Evolutionary conservation across 139 green algal genomes (phyloP), one percentile per base, ranked within the genome.

Genomic region (Zygnema circumcarinatum): DNA sequence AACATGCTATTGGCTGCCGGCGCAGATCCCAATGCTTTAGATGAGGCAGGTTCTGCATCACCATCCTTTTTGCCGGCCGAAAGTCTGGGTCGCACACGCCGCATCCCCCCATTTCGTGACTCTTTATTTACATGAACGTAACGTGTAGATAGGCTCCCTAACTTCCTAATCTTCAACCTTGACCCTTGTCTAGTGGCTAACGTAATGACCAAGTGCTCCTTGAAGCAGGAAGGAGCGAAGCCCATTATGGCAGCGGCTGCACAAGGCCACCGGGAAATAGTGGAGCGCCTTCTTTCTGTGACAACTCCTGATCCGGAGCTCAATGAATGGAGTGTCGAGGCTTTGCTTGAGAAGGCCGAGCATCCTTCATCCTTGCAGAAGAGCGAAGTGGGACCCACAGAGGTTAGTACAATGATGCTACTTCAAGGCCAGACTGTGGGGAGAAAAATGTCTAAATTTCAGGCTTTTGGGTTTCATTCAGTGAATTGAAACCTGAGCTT

Each of bases 1-100:
- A 22, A 89, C 0, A 41, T 56, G 1, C 84, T 89, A 16, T 67
- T 89, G n/a, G 47, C 35, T 2, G 84, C 80, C 3, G 84, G 84
- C 31, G 84, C 84, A 7, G 84, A 89, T 80, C 38, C 79, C 36
- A 53, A 89, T 36, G 33, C 2, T 33, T 39, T 76, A 21, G 84
- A 89, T 38, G 84, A 88, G 38, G 76, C 38, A 31, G 21, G 20
- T 16, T 79, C 33, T 20, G 20, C 72, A 21, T 36, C 54, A 25
- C 29, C 54, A 25, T 29, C 54, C 54, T 29, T 29, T 72, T 25
- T 29, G 54, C n/a, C n/a, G n/a, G n/a, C n/a, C n/a, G n/a, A n/a
- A n/a, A n/a, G n/a, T n/a, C n/a, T n/a, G n/a, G n/a, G n/a, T n/a
- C 54, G 54, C 54, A 33, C 25, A 25, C 54, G 54, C 54, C 54